Evolutionary conservation across 2,329 filamentous ascomycete species (phyloP), one percentile per base, ranked within the genome.

Genomic region (Nemania sp.): DNA sequence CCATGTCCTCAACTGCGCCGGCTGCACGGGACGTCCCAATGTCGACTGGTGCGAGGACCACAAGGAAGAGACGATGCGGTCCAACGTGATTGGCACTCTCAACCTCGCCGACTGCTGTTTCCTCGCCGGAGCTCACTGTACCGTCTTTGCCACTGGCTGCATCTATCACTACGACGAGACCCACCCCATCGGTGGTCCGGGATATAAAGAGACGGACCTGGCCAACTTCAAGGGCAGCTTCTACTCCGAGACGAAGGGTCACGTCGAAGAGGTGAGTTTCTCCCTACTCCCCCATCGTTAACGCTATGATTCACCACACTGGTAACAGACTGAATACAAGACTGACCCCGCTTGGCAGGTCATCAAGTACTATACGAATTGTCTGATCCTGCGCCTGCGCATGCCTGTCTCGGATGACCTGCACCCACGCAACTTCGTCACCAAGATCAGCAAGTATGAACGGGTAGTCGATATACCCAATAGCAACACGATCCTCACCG

Each of bases 31-130:
- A 51, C 80, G 85, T 21, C 87, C 87, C 64, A 90, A 89, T 65
- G 86, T 89, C 72, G 87, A 89, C 75, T 89, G 86, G 86, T 89
- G 87, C 69, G 87, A 90, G 76, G 84, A 87, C 70, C 83, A 90
- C 78, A 87, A 84, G 75, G 83, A 87, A 73, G 83, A 84, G 57
- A 90, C 87, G 6, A 83, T 89, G 71, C 81, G 86, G 60, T 87
- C 83, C 72, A 90, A 90, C 69, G 86, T 86, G 57, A 82, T 89
- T 48, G 87, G 87, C 55, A 84, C 86, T 37, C 71, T 88, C 65
- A 88, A 87, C 71, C 74, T 90, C 68, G 79, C 85, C 35, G 86
- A 89, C 71, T 80, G 78, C 72, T 89, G 87, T 75, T 83, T 77
- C 68, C 75, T 82, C 65, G 79, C 79, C 59, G 80, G 80, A 65